Conservation (phyloP, 2,329 filamentous ascomycete species). For the Macroventuria anomochaeta region DNA sequence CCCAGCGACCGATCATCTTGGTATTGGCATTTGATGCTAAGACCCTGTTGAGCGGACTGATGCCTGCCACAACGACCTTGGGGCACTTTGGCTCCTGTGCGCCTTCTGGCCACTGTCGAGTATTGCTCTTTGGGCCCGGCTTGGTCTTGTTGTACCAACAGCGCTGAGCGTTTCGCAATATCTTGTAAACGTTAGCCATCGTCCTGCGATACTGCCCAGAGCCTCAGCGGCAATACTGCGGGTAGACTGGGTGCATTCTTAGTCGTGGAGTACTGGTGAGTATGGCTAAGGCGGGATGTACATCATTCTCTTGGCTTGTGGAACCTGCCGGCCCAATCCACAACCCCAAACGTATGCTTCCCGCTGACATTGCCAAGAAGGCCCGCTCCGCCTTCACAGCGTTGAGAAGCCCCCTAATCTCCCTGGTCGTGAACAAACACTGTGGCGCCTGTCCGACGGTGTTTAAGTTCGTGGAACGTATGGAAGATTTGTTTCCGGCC, state of each 20-base stretch:
- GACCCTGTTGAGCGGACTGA: background rate
- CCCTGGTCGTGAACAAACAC: conserved; percentile 18
- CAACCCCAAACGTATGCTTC: conserved; percentile 16
- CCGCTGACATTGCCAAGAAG: conserved; percentile 32
- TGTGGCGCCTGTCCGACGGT: conserved; percentile 11
- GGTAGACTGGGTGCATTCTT: conserved; percentile 22
- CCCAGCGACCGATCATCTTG: conserved; percentile 15
- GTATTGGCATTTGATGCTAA: conserved; percentile 9
- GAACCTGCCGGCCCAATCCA: conserved; percentile 30
- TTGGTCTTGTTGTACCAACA: background rate
- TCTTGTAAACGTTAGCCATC: conserved; percentile 3
- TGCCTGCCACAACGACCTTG: background rate
- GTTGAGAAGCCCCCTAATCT: conserved; percentile 23
- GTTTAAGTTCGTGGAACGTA: conserved; percentile 24
- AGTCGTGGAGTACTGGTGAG: conserved; percentile 20
- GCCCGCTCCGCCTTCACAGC: conserved; percentile 33
- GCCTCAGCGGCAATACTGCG: conserved; percentile 31
- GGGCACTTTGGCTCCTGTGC: background rate
- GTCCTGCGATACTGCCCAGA: conserved; percentile 26
- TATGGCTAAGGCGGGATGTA: conserved; percentile 32
- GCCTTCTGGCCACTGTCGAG: background rate
- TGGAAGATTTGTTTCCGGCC: conserved; percentile 11
- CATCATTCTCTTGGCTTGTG: conserved; percentile 32
- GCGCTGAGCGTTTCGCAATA: background rate
- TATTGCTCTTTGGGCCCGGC: background rate